A percentile compares a stretch with the other conserved stretches of the same genome.
These are phyloP conservation scores for Haberlea rhodopensis DNA, from an alignment of 257 asterid species.

Conservation along the genomic window DNA sequence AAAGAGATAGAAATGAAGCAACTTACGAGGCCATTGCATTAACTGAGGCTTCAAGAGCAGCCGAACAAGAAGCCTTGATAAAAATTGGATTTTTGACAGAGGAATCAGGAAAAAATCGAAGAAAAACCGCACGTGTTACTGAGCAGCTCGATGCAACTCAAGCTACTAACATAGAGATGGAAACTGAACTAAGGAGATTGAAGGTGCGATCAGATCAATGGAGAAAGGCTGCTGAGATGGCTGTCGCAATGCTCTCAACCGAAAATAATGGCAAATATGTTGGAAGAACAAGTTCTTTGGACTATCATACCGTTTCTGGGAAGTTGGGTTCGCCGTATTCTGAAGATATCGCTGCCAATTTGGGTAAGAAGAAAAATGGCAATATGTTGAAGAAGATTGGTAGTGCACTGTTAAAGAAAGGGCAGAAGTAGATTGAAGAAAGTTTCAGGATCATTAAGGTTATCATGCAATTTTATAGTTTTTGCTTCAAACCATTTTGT, in stretches of 20 bases:
- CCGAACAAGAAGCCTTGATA: slow-evolving; percentile 44
- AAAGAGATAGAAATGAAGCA: slow-evolving; percentile 33
- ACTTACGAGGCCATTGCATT: slow-evolving; percentile 45
- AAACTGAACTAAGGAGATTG: slow-evolving; percentile 65
- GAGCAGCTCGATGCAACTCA: slow-evolving; percentile 71
- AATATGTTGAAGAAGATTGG: slow-evolving; percentile 81
- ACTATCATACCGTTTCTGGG: slow-evolving; percentile 39
- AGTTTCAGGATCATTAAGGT: slow-evolving; percentile 14
- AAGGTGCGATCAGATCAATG: slow-evolving; percentile 84
- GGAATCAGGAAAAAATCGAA: slow-evolving; percentile 46
- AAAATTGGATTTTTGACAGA: slow-evolving; percentile 43
- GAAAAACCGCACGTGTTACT: slow-evolving; percentile 41
- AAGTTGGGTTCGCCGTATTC: slow-evolving; percentile 46
- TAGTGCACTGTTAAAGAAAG: slow-evolving; percentile 62
- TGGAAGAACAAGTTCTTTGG: slow-evolving; percentile 48
- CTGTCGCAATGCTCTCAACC: slow-evolving; percentile 61
- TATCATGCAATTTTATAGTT: background rate
- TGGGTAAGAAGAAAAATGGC: slow-evolving; percentile 64
- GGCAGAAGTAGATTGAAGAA: slow-evolving; percentile 47
- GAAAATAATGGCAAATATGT: slow-evolving; percentile 49
- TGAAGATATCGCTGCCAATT: slow-evolving; percentile 63
- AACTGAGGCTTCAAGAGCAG: slow-evolving; percentile 42
- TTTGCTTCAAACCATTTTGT: background rate
- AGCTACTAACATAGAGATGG: slow-evolving; percentile 57
- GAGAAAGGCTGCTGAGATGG: slow-evolving; percentile 93